Percentiles rank a stretch among this genome's conserved stretches.
These are phyloP conservation scores for Buxus sempervirens DNA, from an alignment of 164 flowering plant genomes.

Conservation along the genomic window DNA sequence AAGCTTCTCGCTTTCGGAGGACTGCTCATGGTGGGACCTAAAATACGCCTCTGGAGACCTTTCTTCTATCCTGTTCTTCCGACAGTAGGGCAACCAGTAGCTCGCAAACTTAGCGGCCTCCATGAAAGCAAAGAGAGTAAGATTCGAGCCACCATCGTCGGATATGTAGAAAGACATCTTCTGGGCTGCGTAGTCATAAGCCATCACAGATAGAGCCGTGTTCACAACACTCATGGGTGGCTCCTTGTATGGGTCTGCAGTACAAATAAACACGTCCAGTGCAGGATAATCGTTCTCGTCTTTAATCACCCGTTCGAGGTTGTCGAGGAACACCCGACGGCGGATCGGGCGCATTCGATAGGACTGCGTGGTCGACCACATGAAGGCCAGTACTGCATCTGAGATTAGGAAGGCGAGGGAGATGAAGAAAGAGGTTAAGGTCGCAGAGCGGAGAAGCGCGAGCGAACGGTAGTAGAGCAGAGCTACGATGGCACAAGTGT, in stretches of 20 bases:
- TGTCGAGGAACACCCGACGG: slow-evolving; percentile 9
- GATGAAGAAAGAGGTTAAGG: not conserved
- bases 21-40: not conserved
- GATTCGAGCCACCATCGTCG: slow-evolving; percentile 21
- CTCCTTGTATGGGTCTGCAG: slow-evolving; percentile 28
- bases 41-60: slow-evolving; percentile 19
- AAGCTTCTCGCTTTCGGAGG: slow-evolving; percentile 4
- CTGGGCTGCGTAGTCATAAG: slow-evolving; percentile 22
- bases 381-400: slow-evolving; percentile 13
- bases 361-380: slow-evolving; percentile 14
- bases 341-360: slow-evolving; percentile 12
- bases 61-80: slow-evolving; percentile 3
- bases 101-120: slow-evolving; percentile 17
- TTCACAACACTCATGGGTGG: slow-evolving; percentile 22
- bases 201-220: slow-evolving; percentile 24
- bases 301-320: not conserved
- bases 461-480: slow-evolving; percentile 13
- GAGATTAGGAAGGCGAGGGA: slow-evolving; percentile 8
- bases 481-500: slow-evolving; percentile 10
- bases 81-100: slow-evolving; percentile 24
- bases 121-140: slow-evolving; percentile 21
- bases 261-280: slow-evolving; percentile 24
- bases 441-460: slow-evolving; percentile 2
- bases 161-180: slow-evolving; percentile 22
- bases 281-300: slow-evolving; percentile 10